Conservation (phyloP, 78 protist genomes). For the Reticulomyxa filosa region DNA sequence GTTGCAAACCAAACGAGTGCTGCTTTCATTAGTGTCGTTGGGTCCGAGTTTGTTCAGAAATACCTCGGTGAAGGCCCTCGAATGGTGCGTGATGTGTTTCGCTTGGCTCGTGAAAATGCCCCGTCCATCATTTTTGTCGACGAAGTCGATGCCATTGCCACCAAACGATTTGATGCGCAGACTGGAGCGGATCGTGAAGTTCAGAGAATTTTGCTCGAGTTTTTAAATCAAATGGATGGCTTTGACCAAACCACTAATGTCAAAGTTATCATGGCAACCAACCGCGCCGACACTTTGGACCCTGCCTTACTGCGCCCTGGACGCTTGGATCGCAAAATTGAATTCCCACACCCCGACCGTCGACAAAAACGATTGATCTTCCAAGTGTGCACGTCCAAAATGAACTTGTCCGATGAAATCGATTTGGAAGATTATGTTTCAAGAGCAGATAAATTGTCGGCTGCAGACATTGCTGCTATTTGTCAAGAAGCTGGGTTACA, state of each 20-base stretch:
- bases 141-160: conserved; percentile 95
- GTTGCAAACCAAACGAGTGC: conserved; percentile 99
- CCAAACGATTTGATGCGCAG: conserved; percentile 89
- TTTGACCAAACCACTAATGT: conserved; percentile 92
- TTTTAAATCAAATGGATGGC: conserved; percentile 99
- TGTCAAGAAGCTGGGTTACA: conserved; percentile 99
- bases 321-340: conserved; percentile 88
- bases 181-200: conserved; percentile 97
- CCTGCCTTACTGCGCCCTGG: conserved; percentile 99
- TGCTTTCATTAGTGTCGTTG: conserved; percentile 70
- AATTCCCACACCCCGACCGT: conserved; percentile 95
- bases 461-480: conserved; percentile 90
- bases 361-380: conserved; percentile 92
- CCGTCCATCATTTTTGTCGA: conserved; percentile 99
- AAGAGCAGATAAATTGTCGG: conserved; percentile 82
- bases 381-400: conserved; percentile 76
- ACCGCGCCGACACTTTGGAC: conserved; percentile 97
- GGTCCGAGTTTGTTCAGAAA: conserved; percentile 99
- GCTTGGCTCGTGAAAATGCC: conserved; percentile 69
- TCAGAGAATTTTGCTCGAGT: conserved; percentile 95
- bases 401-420: conserved; percentile 94
- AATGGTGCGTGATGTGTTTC: conserved; percentile 72
- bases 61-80: conserved; percentile 99
- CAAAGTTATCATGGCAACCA: conserved; percentile 99
- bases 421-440: conserved; percentile 89